A percentile compares a stretch with the other conserved stretches of the same genome.
These are phyloP conservation scores for Zangia roseola DNA, from an alignment of 768 basidiomycete species.

Conservation along the genomic window DNA sequence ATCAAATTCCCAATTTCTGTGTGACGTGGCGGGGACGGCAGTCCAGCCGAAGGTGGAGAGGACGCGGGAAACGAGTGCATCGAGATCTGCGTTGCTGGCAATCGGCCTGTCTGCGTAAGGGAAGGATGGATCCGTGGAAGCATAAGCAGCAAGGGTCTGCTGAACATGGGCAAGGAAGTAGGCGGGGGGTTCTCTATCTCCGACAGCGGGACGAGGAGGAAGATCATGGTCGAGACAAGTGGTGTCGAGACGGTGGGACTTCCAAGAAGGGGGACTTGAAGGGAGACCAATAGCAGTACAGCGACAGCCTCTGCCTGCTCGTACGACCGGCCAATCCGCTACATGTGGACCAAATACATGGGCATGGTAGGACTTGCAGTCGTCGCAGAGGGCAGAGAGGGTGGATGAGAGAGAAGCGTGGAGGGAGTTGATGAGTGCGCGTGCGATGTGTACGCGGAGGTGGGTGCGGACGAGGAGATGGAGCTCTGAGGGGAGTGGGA, in stretches of 20 bases:
- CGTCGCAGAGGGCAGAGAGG: slow-evolving; percentile 40
- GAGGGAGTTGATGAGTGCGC: slow-evolving; percentile 42
- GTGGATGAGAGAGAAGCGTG: slow-evolving; percentile 36
- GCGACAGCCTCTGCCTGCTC: slow-evolving; percentile 43
- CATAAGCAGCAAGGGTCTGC: slow-evolving; percentile 47
- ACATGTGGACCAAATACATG: slow-evolving; percentile 54
- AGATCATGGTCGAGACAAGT: slow-evolving; percentile 16
- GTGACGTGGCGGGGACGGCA: slow-evolving; percentile 9
- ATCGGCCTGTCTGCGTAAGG: slow-evolving; percentile 25
- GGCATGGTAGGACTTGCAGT: slow-evolving; percentile 50
- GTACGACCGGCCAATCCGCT: slow-evolving; percentile 54
- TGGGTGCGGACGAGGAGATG: slow-evolving; percentile 50
- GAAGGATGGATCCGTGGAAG: slow-evolving; percentile 38
- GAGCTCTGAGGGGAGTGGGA: slow-evolving; percentile 49
- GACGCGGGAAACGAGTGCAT: slow-evolving; percentile 41
- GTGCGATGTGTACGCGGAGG: slow-evolving; percentile 43
- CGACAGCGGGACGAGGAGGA: slow-evolving; percentile 33
- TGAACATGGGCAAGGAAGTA: slow-evolving; percentile 37
- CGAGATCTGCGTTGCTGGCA: slow-evolving; percentile 34
- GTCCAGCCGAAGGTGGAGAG: slow-evolving; percentile 45
- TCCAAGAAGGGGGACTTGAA: slow-evolving; percentile 6
- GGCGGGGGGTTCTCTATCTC: slow-evolving; percentile 30
- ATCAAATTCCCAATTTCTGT: slow-evolving; percentile 30
- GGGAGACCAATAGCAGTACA: slow-evolving; percentile 35
- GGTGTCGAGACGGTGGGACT: slow-evolving; percentile 3